Evolutionary conservation across 108 stramenopile genomes (phyloP), one percentile per base, ranked within the genome.

Genomic region (Fistulifera pelliculosa): DNA sequence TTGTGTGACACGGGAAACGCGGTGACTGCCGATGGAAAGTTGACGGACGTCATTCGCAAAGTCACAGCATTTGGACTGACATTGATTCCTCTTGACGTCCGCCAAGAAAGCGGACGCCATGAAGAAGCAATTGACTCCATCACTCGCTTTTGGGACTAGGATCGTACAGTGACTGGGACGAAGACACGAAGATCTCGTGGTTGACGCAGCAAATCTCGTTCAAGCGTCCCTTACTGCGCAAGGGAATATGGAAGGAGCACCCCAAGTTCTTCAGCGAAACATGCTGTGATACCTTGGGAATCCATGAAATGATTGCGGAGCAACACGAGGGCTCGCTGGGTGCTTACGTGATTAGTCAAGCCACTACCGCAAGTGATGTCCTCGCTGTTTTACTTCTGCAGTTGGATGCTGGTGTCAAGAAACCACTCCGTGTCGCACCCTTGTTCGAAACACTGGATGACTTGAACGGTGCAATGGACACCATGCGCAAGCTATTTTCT

Each of bases 361-460:
- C 87, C 38, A 93, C 87, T 17, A 65, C 76, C 41, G 85, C 98
- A 3, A 82, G 79, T 19, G 98, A 98, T 66, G 92, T 98, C 8
- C 55, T 98, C 19, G 91, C 96, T 18, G 98, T 98, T 16, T 66
- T 93, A 52, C 71, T 97, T 13, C 69, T 98, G 45, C 95, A 96
- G 60, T 49, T 76, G 43, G 94, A 98, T 65, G 94, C 93, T 38
- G 95, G 94, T 38, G 87, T 97, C 47, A 80, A 83, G 66, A 85
- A 86, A 38, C 80, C 85, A 38, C 66, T 96, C 64, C 88, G 98
- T 23, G 95, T 98, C 47, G 98, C 84, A 3, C 98, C 98, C 0
- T 75, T 98, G 15, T 98, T 98, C 60, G 98, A 98, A 71, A 98
- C 98, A 1, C 70, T 98, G 17, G 71, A 78, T 64, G 98, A 98